Evolutionary conservation across 139 green algal genomes (phyloP), one percentile per base, ranked within the genome.

Genomic region (Micractinium conductrix): DNA sequence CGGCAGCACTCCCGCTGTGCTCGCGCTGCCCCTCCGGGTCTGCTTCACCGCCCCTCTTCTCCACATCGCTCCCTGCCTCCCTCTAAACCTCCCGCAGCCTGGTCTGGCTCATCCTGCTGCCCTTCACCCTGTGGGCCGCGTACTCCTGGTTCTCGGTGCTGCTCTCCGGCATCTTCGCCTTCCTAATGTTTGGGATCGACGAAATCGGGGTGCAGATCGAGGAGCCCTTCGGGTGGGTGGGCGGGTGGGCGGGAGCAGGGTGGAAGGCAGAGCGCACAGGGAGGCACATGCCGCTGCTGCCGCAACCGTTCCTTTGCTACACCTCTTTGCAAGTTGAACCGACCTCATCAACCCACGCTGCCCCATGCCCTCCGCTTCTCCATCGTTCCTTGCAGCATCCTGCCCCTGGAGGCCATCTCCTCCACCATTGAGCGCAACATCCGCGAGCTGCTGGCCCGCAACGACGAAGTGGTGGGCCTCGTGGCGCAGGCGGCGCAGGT

Each of bases 171-270:
- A 78, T 93, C 79, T 91, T 96, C 44, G 80, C 90, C 40, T 94
- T 94, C 80, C 87, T 97, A 72, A 89, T 97, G 88, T 88, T 95
- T 86, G 94, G 93, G 58, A 97, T 97, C 65, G 94, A 97, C 68
- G 93, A 96, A 79, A 96, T 97, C 78, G 94, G 94, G 26, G 90
- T 97, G 43, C 80, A 85, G 69, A 85, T 85, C 21, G 80, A 85
- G 79, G 87, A 90, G 70, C 87, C 83, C 26, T 89, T 85, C 40
- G 83, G 85, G 85, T 88, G 79, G n/a, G 62, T 50, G 16, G 26
- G 1, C 14, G 16, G 37, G 35, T n/a, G 67, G 5, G 10, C 26
- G 30, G 58, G 5, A 65, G 16, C 26, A n/a, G 17, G 19, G 16
- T 65, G 58, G n/a, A n/a, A n/a, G n/a, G n/a, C 58, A 33, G 58